Evolutionary conservation across 352 stramenopile genomes (phyloP), one percentile per base, ranked within the genome.

Genomic region (Pythium brachiatum): DNA sequence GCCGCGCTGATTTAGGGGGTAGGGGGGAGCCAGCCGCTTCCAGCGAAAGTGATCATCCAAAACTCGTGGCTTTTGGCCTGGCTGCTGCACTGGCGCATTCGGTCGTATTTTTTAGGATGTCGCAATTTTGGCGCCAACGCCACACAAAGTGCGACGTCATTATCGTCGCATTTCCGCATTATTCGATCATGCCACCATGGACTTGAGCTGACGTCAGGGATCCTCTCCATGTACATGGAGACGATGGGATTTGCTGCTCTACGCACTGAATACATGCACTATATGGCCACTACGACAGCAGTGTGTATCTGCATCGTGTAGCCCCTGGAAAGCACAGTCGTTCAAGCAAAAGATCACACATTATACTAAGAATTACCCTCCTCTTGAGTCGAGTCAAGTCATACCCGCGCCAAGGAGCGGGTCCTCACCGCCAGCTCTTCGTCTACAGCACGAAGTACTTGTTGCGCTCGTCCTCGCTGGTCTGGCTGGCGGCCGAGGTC

Each of bases 381-480:
- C 7, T 12, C 25, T 4, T 31, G 29, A 34, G 29, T 31, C 21
- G n/a, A n/a, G 23, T 23, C 47, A 39, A 6, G 18, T 34, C 15
- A 21, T 53, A 53, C 46, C 43, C 43, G 16, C 31, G n/a, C n/a
- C n/a, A n/a, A n/a, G n/a, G n/a, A n/a, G n/a, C n/a, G n/a, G n/a
- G n/a, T n/a, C n/a, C n/a, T n/a, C n/a, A n/a, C n/a, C n/a, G n/a
- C n/a, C n/a, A n/a, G n/a, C n/a, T n/a, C 29, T 31, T 16, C 34
- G 0, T 54, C 78, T 92, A 92, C 23, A 92, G 70, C 59, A 92
- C 83, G 62, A 92, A 92, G 72, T 92, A 92, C 67, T 90, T 90
- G 69, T 70, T 89, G 50, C 82, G 80, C 54, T 89, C 78, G 57
- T 92, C 82, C 66, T 92, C 80, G 25, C 59, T 66, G 1, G 59